Conservation (phyloP, 331 rosid species). For the Pyrus hybrid region DNA sequence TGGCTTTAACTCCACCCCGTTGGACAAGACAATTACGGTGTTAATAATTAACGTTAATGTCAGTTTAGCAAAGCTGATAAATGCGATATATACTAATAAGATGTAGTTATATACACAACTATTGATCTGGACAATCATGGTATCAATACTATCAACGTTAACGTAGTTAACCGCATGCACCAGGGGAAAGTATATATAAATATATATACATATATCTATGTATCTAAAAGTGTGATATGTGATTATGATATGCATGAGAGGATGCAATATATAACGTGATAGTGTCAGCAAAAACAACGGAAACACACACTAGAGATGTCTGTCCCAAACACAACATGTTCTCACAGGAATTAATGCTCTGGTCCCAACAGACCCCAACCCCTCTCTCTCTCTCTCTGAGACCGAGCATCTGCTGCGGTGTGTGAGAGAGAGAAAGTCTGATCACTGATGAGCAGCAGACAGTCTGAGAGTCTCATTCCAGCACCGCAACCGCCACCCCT, state of each 20-base stretch:
- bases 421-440: neutral
- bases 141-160: too few relatives aligned
- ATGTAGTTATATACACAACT: too few relatives aligned
- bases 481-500: neutral
- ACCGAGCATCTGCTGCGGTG: neutral
- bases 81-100: too few relatives aligned
- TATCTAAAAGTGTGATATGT: neutral
- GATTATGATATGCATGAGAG: slow-evolving; percentile 8
- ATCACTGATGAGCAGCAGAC: neutral
- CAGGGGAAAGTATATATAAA: neutral
- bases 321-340: slow-evolving; percentile 31
- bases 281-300: slow-evolving; percentile 33
- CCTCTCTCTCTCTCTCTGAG: neutral
- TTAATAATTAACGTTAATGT: too few relatives aligned
- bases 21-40: neutral
- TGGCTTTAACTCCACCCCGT: neutral
- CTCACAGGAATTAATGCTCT: slow-evolving; percentile 6
- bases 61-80: too few relatives aligned
- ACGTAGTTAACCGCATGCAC: neutral
- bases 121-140: too few relatives aligned
- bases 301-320: slow-evolving; percentile 12
- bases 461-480: neutral
- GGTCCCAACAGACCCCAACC: slow-evolving; percentile 8
- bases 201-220: neutral
- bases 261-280: slow-evolving; percentile 18